A percentile compares a stretch with the other conserved stretches of the same genome.
Evolutionary conservation across 345 rosid genomes (phyloP).

Genomic region (Eucalyptus curtisii): DNA sequence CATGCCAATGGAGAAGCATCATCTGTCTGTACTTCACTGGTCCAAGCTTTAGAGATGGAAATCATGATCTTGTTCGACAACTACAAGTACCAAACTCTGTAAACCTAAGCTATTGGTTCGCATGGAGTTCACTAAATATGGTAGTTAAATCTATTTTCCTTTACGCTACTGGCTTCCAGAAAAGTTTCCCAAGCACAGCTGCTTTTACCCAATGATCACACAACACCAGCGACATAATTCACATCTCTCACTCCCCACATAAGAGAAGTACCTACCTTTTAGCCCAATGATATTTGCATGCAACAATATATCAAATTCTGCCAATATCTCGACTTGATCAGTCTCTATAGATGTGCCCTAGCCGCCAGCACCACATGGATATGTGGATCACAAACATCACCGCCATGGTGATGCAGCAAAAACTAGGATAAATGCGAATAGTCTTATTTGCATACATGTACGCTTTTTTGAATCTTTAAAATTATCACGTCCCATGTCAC

Average conservation of each 20-base stretch:
- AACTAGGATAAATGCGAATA: not conserved
- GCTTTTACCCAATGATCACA: not conserved
- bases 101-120: not conserved
- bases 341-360: not conserved
- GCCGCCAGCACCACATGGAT: not conserved
- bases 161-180: not conserved
- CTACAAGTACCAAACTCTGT: not conserved
- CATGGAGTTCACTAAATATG: not conserved
- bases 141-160: not conserved
- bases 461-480: not conserved
- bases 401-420: not conserved
- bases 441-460: accelerated
- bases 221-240: not conserved
- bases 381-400: not conserved
- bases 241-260: not conserved
- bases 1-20: not conserved
- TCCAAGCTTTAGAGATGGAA: not conserved
- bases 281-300: not conserved
- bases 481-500: not conserved
- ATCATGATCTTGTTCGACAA: not conserved
- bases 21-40: not conserved
- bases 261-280: not conserved
- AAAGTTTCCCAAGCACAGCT: not conserved
- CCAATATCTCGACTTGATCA: not conserved
- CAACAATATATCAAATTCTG: not conserved